Conservation (phyloP, 805 yeast species). For the Candida golubevii region DNA sequence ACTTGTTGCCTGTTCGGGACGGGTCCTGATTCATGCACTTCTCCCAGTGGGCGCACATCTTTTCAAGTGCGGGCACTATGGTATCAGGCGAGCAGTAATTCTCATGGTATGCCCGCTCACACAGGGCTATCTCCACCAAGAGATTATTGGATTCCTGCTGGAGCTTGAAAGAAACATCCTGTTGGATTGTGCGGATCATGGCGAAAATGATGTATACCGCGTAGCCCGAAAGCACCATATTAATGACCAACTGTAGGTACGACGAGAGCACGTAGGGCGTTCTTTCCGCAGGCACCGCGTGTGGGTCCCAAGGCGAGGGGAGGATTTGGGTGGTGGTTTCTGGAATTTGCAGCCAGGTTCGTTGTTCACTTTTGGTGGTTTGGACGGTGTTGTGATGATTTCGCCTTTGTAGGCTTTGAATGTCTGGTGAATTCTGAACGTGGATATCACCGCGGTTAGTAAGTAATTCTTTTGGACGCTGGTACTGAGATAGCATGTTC, state of each 20-base stretch:
- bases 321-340: constrained; percentile 19
- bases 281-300: constrained; percentile 48
- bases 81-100: constrained; percentile 56
- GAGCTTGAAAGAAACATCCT: constrained; percentile 52
- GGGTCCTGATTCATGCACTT: constrained; percentile 63
- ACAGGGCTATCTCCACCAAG: constrained; percentile 48
- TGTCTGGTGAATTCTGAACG: background rate
- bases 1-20: constrained; percentile 41
- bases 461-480: background rate
- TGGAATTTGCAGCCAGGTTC: background rate
- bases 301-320: constrained; percentile 58
- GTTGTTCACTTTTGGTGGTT: background rate
- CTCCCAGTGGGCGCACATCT: constrained; percentile 57
- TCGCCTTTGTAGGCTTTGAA: background rate
- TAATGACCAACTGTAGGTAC: constrained; percentile 54
- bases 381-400: background rate
- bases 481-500: background rate
- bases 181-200: constrained; percentile 45
- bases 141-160: constrained; percentile 43
- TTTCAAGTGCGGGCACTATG: constrained; percentile 55
- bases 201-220: constrained; percentile 41
- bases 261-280: constrained; percentile 57
- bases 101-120: constrained; percentile 47
- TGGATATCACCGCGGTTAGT: too few relatives aligned
- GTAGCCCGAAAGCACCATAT: constrained; percentile 43